These are phyloP conservation scores for Epichloe hybrida DNA, from an alignment of 2,329 filamentous ascomycete species.

Conservation along the genomic window DNA sequence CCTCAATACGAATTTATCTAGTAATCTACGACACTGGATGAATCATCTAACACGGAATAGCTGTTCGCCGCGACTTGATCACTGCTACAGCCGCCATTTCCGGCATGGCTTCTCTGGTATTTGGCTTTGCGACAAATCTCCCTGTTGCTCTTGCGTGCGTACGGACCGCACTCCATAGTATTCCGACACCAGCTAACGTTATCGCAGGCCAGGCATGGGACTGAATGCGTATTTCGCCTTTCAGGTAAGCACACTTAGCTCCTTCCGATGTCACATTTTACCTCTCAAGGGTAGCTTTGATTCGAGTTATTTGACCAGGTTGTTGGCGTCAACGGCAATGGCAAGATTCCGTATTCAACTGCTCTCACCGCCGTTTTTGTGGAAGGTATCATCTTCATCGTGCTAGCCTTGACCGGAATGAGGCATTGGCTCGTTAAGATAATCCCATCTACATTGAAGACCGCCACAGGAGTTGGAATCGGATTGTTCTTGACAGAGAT, in stretches of 20 bases:
- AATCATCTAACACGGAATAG: slow-evolving; percentile 18
- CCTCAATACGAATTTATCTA: too few relatives aligned
- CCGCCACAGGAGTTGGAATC: slow-evolving; percentile 51
- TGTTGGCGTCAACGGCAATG: slow-evolving; percentile 45
- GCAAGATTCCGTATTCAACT: slow-evolving; percentile 42
- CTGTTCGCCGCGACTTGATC: slow-evolving; percentile 61
- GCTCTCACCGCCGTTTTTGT: slow-evolving; percentile 52
- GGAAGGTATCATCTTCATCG: slow-evolving; percentile 50
- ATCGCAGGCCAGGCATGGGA: slow-evolving; percentile 48
- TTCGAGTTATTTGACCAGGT: slow-evolving; percentile 21
- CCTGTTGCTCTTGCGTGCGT: slow-evolving; percentile 35
- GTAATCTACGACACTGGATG: background rate
- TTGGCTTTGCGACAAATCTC: slow-evolving; percentile 71
- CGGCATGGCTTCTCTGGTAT: slow-evolving; percentile 60
- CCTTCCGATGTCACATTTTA: background rate
- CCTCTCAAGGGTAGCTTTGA: background rate
- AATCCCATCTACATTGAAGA: slow-evolving; percentile 52
- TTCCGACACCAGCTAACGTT: slow-evolving; percentile 1
- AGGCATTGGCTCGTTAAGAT: slow-evolving; percentile 59
- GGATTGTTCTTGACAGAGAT: slow-evolving; percentile 51
- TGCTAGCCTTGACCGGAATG: slow-evolving; percentile 53
- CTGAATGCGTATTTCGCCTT: slow-evolving; percentile 56
- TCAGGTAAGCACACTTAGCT: slow-evolving; percentile 22
- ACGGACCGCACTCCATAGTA: background rate
- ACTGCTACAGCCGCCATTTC: slow-evolving; percentile 74